Base-by-base conservation (phyloP, 139 green algal genomes). In the Chlamydomonas eustigma region DNA sequence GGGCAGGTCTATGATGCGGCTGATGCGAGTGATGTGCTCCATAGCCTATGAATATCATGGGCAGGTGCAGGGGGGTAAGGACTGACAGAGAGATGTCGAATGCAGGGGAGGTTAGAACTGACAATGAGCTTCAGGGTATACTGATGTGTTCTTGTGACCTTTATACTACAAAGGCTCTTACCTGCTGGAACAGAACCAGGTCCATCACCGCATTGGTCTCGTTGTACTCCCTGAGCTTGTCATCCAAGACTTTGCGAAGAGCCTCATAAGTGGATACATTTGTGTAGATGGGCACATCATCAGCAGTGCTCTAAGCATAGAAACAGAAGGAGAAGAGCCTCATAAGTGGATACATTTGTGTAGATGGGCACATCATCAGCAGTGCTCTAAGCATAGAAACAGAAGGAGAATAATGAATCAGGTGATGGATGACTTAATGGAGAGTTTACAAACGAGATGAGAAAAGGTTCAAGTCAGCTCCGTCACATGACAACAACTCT, bases 151-250 rank as follows among this genome's bases (percentile, higher is more conserved):
- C n/a, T n/a, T n/a, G n/a, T n/a, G n/a, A n/a, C n/a, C n/a, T n/a
- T n/a, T 18, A 58, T 58, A 12, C 44, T 18, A 12, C 18, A 12
- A 58, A 28, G 12, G 12, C 44, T 31, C 69, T 12, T 25, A 78
- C 73, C 73, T 81, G 74, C 64, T 91, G 81, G 82, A 97, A 97
- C 25, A 97, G 83, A 64, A 97, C 91, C 58, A 97, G 81, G 37
- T 96, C 86, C 89, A 94, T 94, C 8, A 89, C 85, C 4, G 90
- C 82, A 78, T 97, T 94, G 70, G 39, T 85, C 37, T 96, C 91
- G 71, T 97, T 97, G 87, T 97, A 95, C 84, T 97, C 92, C 3
- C 75, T 66, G 65, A 97, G 78, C 78, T 90, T 91, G 37, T 93
- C 88, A 31, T 96, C 88, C 68, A 97, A 81, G 25, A 77, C 72